Conservation (phyloP, 1,139 yeast genomes). For the Zygosaccharomyces pseudobailii region DNA sequence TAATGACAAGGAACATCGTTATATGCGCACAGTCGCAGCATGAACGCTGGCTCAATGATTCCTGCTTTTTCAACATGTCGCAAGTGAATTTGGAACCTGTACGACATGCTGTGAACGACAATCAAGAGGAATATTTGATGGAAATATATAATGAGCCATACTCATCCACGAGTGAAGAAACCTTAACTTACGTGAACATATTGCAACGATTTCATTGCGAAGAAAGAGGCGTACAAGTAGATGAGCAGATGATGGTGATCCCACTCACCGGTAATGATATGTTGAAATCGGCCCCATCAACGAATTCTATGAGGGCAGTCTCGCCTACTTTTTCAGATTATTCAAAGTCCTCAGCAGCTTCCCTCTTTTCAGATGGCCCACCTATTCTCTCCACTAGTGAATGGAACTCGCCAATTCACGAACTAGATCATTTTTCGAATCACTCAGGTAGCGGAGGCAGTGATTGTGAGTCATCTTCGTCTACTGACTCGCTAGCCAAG, state of each 20-base stretch:
- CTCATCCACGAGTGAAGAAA: conserved; percentile 6
- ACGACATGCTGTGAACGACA: not conserved
- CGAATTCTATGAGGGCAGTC: conserved; percentile 6
- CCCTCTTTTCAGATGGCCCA: conserved; percentile 26
- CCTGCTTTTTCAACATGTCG: conserved; percentile 1
- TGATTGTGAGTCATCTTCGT: conserved; percentile 11
- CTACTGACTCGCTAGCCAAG: conserved; percentile 22
- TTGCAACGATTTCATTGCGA: conserved; percentile 19
- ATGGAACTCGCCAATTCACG: conserved; percentile 24
- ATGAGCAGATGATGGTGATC: not conserved
- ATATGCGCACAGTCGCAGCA: conserved; percentile 2
- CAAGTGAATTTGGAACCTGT: not conserved
- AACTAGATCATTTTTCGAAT: conserved; percentile 17
- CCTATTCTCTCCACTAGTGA: conserved; percentile 22
- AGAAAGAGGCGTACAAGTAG: conserved; percentile 1
- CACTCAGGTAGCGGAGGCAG: conserved; percentile 5
- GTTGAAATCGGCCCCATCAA: not conserved
- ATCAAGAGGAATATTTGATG: not conserved
- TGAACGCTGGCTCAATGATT: not conserved
- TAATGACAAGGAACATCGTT: conserved; percentile 17
- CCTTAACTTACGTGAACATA: conserved; percentile 18
- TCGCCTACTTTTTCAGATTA: conserved; percentile 24
- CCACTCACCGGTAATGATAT: conserved; percentile 1
- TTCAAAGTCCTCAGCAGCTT: conserved; percentile 26
- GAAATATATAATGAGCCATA: conserved; percentile 7